phyloP scores from a whole-genome alignment of 1,139 yeast genomes.

The Zygosaccharomyces pseudobailii region DNA sequence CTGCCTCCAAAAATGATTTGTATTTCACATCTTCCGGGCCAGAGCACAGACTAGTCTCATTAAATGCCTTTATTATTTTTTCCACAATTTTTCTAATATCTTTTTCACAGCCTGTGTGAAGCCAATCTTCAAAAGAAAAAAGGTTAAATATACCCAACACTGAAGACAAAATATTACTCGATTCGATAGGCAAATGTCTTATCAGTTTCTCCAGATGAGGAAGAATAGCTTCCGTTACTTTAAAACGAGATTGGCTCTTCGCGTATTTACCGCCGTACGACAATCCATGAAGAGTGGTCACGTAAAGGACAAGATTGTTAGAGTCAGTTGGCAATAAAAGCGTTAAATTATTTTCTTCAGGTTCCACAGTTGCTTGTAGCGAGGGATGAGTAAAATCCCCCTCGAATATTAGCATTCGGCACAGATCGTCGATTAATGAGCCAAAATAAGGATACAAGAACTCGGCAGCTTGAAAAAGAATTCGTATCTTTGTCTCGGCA shows the following conservation, averaged over 20 bases:
- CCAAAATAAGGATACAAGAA: constrained; percentile 31
- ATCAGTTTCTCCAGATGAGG: constrained; percentile 25
- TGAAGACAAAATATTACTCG: constrained; percentile 23
- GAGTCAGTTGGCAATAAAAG: constrained; percentile 24
- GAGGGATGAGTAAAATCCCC: constrained; percentile 17
- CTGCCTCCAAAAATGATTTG: constrained; percentile 17
- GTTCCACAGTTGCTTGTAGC: constrained; percentile 5
- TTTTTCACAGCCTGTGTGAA: constrained; percentile 24
- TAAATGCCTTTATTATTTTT: constrained; percentile 21
- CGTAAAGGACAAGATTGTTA: constrained; percentile 24
- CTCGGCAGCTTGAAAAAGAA: constrained; percentile 30
- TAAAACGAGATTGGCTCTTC: constrained; percentile 21
- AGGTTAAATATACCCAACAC: constrained; percentile 25
- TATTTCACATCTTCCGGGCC: constrained; percentile 13
- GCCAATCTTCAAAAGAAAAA: constrained; percentile 32
- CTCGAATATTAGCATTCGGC: constrained; percentile 25
- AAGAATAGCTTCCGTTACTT: constrained; percentile 19
- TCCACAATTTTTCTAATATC: constrained; percentile 19
- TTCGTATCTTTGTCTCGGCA: constrained; percentile 16
- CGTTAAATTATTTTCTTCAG: constrained; percentile 2
- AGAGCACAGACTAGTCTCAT: constrained; percentile 17
- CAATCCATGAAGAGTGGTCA: constrained; percentile 30
- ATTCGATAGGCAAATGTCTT: constrained; percentile 23
- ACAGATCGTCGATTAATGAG: constrained; percentile 20
- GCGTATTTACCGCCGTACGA: constrained; percentile 29